Conservation (phyloP, 2,329 filamentous ascomycete species). For the Nothopassalora personata region DNA sequence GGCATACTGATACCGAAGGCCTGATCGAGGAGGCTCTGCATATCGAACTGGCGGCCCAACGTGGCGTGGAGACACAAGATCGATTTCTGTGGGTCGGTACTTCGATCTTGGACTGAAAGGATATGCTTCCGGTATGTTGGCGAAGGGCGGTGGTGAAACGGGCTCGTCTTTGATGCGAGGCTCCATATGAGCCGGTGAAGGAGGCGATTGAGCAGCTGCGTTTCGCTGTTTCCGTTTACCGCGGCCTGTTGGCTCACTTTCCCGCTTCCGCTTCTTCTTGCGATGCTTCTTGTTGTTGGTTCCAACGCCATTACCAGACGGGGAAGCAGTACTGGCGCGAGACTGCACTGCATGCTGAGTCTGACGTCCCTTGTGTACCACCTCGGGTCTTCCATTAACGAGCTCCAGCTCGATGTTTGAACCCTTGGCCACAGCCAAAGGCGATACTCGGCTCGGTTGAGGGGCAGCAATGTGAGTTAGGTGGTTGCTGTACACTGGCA, state of each 20-base stretch:
- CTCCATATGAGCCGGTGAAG: slow-evolving; percentile 34
- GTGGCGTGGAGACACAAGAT: slow-evolving; percentile 36
- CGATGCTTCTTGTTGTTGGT: slow-evolving; percentile 26
- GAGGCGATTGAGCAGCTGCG: slow-evolving; percentile 32
- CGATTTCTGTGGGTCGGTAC: slow-evolving; percentile 33
- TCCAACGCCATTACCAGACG: slow-evolving; percentile 19
- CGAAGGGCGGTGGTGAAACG: slow-evolving; percentile 55
- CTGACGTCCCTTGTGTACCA: slow-evolving; percentile 23
- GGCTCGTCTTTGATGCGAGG: slow-evolving; percentile 59
- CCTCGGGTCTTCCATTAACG: slow-evolving; percentile 38
- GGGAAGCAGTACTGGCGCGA: slow-evolving; percentile 28
- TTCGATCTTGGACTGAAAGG: slow-evolving; percentile 38
- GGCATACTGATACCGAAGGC: slow-evolving; percentile 41
- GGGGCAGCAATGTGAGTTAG: slow-evolving; percentile 60
- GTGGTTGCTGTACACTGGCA: slow-evolving; percentile 66
- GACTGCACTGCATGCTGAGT: slow-evolving; percentile 20
- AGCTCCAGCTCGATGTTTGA: slow-evolving; percentile 42
- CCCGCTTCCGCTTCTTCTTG: slow-evolving; percentile 35
- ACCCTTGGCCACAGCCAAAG: slow-evolving; percentile 50
- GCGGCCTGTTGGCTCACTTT: slow-evolving; percentile 18
- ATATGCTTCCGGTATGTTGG: slow-evolving; percentile 34
- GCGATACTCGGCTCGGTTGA: slow-evolving; percentile 65
- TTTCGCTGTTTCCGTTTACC: slow-evolving; percentile 31
- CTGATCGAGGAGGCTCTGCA: slow-evolving; percentile 32
- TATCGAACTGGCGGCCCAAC: slow-evolving; percentile 43